Evolutionary conservation across 2,329 filamentous ascomycete genomes (phyloP).

Genomic region (Huntiella savannae): DNA sequence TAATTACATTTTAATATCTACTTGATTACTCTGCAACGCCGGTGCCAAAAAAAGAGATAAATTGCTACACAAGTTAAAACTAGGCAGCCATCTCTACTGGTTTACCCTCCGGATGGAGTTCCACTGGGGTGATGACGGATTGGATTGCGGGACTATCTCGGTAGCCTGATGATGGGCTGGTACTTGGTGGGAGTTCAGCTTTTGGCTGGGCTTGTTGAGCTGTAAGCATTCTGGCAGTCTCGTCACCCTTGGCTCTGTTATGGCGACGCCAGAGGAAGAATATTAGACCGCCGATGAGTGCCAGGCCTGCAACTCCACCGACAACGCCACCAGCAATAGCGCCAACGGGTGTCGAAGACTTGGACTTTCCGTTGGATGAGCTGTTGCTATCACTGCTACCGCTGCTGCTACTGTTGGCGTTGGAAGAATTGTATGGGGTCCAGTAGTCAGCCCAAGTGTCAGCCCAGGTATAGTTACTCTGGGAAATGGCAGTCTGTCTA

Average conservation of each 20-base stretch:
- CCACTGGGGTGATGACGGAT: no score
- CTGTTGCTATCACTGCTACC: background rate
- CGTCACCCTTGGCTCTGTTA: slow-evolving; percentile 8
- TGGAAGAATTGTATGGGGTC: background rate
- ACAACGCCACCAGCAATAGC: slow-evolving; percentile 20
- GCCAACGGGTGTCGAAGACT: slow-evolving; percentile 15
- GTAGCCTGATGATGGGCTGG: no score
- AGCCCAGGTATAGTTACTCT: background rate
- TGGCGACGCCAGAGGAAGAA: slow-evolving; percentile 24
- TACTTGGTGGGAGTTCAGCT: no score
- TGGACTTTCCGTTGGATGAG: background rate
- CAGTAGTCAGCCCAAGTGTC: background rate
- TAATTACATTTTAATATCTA: background rate
- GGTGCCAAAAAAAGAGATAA: background rate
- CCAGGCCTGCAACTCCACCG: slow-evolving; percentile 17
- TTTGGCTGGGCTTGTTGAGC: no score
- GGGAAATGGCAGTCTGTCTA: background rate
- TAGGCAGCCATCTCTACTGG: no score
- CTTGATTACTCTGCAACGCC: background rate
- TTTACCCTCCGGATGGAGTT: no score
- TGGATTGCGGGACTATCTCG: no score
- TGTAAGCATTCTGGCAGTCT: no score
- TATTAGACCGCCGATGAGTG: slow-evolving; percentile 22
- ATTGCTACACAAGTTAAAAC: background rate
- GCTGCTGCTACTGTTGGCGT: background rate